These are phyloP conservation scores for Fraxinus dipetala DNA, from an alignment of 305 asterid species.

Conservation along the genomic window DNA sequence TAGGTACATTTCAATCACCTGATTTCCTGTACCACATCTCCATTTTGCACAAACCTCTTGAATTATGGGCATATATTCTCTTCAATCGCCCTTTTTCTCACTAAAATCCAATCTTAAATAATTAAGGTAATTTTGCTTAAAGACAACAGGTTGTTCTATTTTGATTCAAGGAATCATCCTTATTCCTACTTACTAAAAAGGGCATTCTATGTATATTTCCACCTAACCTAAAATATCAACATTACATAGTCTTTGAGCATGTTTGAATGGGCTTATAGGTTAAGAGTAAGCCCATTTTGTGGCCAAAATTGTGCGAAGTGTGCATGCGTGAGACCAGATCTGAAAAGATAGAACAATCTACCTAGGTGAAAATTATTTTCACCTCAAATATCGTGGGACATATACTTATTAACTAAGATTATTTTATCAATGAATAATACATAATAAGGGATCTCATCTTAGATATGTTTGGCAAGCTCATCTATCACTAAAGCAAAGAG, in stretches of 20 bases:
- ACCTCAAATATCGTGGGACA: background rate
- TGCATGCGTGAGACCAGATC: background rate
- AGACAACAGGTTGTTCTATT: background rate
- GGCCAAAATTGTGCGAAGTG: background rate
- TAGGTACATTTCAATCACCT: background rate
- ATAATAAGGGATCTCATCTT: background rate
- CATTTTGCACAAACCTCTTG: background rate
- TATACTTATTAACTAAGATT: no score
- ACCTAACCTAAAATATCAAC: background rate
- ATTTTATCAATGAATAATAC: no score
- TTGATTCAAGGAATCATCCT: background rate
- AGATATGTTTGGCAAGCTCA: background rate
- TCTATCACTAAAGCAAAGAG: background rate
- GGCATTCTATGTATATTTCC: background rate
- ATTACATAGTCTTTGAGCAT: background rate
- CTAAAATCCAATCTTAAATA: background rate
- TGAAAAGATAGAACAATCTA: background rate
- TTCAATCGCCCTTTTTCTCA: background rate
- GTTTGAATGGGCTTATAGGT: background rate
- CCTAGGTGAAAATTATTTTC: background rate
- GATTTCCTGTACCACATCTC: background rate
- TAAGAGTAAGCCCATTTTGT: background rate
- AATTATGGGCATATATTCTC: background rate
- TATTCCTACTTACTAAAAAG: background rate
- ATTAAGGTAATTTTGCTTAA: background rate